phyloP scores from a whole-genome alignment of 179 eudicot species.

The Spinacia oleracea region DNA sequence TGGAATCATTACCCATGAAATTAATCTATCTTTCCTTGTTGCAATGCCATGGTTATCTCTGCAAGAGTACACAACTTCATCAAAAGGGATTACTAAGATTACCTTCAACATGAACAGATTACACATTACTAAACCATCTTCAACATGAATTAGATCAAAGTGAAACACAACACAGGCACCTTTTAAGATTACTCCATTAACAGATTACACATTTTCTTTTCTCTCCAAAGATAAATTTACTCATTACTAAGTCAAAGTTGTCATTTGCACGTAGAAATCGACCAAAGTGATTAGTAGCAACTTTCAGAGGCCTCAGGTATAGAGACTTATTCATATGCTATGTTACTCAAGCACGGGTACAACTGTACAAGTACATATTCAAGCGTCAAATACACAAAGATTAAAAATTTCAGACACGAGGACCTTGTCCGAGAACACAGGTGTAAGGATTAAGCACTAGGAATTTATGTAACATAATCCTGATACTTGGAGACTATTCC shows the following conservation, averaged over 20 bases:
- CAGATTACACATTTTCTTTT: not conserved
- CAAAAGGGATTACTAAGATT: not conserved
- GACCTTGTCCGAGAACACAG: not conserved
- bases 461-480: not conserved
- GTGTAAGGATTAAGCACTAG: not conserved
- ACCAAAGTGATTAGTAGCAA: not conserved
- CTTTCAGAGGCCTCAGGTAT: not conserved
- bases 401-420: not conserved
- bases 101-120: too few relatives aligned
- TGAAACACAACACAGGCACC: not conserved
- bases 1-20: conserved; percentile 74
- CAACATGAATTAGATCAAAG: not conserved
- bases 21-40: conserved; percentile 56
- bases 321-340: too few relatives aligned
- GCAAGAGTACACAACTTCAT: conserved; percentile 23
- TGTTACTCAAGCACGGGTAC: not conserved
- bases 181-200: not conserved
- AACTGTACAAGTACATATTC: not conserved
- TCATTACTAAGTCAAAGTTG: too few relatives aligned
- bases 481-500: not conserved
- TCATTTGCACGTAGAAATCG: not conserved
- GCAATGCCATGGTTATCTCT: conserved; percentile 62
- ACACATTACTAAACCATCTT: too few relatives aligned
- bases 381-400: not conserved
- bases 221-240: too few relatives aligned